A percentile compares a stretch with the other conserved stretches of the same genome.
These are phyloP conservation scores for Lithocarpus polystachyus DNA, from an alignment of 306 rosid genomes.

Conservation along the genomic window DNA sequence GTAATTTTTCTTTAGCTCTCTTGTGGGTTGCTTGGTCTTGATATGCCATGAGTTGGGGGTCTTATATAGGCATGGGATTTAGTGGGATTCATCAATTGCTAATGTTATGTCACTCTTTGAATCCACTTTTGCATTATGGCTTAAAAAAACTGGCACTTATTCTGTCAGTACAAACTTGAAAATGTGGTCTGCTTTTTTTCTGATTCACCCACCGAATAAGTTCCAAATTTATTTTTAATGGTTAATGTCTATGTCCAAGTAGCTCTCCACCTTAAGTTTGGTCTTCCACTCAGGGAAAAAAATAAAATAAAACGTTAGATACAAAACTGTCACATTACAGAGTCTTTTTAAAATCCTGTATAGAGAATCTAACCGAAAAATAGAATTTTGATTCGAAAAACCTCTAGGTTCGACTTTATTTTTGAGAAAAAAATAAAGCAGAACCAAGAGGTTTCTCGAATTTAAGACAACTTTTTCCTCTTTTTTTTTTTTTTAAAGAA, in stretches of 20 bases:
- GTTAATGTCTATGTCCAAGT: background rate
- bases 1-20: background rate
- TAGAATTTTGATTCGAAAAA: too few species aligned
- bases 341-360: too few species aligned
- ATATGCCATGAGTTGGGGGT: background rate
- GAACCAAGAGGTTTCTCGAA: too few species aligned
- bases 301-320: background rate
- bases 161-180: background rate
- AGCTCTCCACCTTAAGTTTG: background rate
- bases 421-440: too few species aligned
- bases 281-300: background rate
- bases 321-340: too few species aligned
- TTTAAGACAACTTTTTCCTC: too few species aligned
- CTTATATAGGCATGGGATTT: background rate
- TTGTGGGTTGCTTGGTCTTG: background rate
- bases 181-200: background rate
- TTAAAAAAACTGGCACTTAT: background rate
- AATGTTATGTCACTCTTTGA: background rate
- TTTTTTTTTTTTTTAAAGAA: too few species aligned
- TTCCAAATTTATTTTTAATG: slow-evolving; percentile 11
- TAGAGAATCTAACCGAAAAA: too few species aligned
- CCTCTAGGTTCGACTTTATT: too few species aligned
- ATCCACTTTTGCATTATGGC: slow-evolving; percentile 16
- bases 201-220: slow-evolving; percentile 30
- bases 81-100: background rate